These are phyloP conservation scores for Corinectria fuckeliana DNA, from an alignment of 2,329 filamentous ascomycete genomes.

Conservation along the genomic window DNA sequence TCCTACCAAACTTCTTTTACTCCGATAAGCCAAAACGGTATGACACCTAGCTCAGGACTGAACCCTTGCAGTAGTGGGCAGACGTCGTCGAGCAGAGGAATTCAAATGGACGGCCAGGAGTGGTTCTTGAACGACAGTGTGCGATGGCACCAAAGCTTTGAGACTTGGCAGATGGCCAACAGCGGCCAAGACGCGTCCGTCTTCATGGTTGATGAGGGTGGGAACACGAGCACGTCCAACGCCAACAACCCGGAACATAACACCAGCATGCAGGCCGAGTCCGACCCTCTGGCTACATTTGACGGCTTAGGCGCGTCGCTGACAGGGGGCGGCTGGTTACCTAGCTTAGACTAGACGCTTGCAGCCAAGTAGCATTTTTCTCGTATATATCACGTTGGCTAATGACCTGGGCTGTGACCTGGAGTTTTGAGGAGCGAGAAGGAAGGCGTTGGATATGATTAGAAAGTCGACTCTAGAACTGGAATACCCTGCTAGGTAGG, in stretches of 20 bases:
- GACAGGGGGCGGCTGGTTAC: slow-evolving; percentile 44
- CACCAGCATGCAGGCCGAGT: slow-evolving; percentile 25
- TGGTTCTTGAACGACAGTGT: slow-evolving; percentile 65
- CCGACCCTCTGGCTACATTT: slow-evolving; percentile 37
- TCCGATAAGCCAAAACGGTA: slow-evolving; percentile 24
- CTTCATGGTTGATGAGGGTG: slow-evolving; percentile 40
- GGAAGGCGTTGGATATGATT: slow-evolving; percentile 2
- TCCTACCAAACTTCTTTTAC: slow-evolving; percentile 32
- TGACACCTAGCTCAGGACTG: slow-evolving; percentile 19
- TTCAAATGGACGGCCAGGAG: slow-evolving; percentile 58
- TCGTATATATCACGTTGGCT: not conserved
- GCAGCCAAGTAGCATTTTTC: not conserved
- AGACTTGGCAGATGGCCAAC: slow-evolving; percentile 55
- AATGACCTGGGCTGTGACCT: not conserved
- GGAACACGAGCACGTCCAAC: slow-evolving; percentile 28
- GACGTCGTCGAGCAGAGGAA: slow-evolving; percentile 25
- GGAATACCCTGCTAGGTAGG: slow-evolving; percentile 9
- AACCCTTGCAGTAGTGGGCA: slow-evolving; percentile 31
- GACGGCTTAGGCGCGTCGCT: slow-evolving; percentile 44
- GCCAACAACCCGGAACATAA: slow-evolving; percentile 24
- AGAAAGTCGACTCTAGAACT: not conserved
- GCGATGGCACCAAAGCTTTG: slow-evolving; percentile 65
- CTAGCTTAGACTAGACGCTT: slow-evolving; percentile 42
- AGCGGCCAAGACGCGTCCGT: slow-evolving; percentile 33
- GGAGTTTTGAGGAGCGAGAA: not conserved